Percentiles rank a stretch among this genome's conserved stretches.
phyloP scores from a whole-genome alignment of 2,329 filamentous ascomycete genomes.

The Ceratocystis huliohia region DNA sequence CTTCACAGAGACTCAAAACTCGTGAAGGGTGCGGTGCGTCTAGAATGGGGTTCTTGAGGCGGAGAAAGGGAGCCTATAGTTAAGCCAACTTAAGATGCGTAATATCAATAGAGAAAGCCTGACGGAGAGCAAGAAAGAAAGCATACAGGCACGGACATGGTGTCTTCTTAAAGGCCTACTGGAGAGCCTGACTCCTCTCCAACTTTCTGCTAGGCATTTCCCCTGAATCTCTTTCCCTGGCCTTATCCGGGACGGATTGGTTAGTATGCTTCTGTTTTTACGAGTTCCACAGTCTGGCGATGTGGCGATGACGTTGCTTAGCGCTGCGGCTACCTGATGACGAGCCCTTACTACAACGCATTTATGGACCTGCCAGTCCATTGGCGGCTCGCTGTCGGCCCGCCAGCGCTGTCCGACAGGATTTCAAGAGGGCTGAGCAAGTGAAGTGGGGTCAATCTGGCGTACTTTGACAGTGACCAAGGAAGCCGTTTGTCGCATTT shows the following conservation, averaged over 20 bases:
- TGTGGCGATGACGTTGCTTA: conserved; percentile 8
- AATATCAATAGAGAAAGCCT: too few relatives aligned
- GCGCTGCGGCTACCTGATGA: background rate
- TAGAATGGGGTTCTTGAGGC: background rate
- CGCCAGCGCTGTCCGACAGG: background rate
- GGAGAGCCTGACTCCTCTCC: background rate
- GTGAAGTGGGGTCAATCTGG: background rate
- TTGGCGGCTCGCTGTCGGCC: background rate
- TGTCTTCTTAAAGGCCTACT: background rate
- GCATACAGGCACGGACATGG: background rate
- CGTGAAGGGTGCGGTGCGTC: background rate
- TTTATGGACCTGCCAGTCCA: background rate
- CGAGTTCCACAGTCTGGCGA: background rate
- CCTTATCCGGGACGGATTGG: background rate
- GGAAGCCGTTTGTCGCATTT: background rate
- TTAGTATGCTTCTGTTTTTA: background rate
- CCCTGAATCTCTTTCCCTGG: background rate
- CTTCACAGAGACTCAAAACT: background rate
- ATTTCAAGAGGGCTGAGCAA: background rate
- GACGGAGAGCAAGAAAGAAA: background rate
- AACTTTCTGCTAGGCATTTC: background rate
- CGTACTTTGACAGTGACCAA: background rate
- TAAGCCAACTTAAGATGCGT: background rate
- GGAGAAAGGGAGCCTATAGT: background rate
- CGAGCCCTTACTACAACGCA: background rate